A percentile compares a stretch with the other conserved stretches of the same genome.
Conservation (phyloP, 805 yeast genomes). For the Nakazawaea laoshanensis region DNA sequence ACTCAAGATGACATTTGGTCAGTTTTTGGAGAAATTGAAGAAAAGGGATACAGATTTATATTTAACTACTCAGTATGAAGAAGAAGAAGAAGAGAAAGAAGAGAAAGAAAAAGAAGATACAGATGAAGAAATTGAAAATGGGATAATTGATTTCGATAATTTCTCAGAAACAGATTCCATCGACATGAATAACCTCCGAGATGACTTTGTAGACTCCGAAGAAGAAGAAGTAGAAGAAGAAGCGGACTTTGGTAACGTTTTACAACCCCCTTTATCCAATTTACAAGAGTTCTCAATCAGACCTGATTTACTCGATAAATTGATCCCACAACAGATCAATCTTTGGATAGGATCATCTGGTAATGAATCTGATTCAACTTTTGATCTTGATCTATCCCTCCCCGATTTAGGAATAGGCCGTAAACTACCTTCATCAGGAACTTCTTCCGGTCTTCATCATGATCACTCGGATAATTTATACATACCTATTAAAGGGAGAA, state of each 20-base stretch:
- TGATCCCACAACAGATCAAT: constrained; percentile 65
- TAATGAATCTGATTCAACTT: constrained; percentile 4
- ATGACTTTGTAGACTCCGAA: constrained; percentile 36
- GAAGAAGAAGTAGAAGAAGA: constrained; percentile 19
- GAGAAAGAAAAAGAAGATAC: constrained; percentile 16
- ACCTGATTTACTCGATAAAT: constrained; percentile 30
- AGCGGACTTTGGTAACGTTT: constrained; percentile 11
- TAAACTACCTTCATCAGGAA: constrained; percentile 41
- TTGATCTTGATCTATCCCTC: constrained; percentile 11
- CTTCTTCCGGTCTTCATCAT: constrained; percentile 71
- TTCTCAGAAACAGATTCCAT: constrained; percentile 31
- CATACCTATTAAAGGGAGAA: constrained; percentile 48
- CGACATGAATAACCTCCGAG: constrained; percentile 35
- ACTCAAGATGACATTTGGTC: constrained; percentile 37
- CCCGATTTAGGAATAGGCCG: constrained; percentile 39
- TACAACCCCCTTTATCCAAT: constrained; percentile 49
- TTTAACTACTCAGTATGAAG: constrained; percentile 62
- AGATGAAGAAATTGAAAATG: constrained; percentile 13
- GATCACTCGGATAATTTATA: constrained; percentile 77
- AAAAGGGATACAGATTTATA: constrained; percentile 35
- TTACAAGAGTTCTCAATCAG: constrained; percentile 25
- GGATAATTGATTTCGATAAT: constrained; percentile 2
- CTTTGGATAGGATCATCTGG: constrained; percentile 53
- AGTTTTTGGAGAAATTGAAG: constrained; percentile 34
- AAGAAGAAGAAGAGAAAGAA: constrained; percentile 21